Percentiles rank a stretch among this genome's conserved stretches.
phyloP scores from a whole-genome alignment of 108 stramenopile species.

The Skeletonema marinoi region DNA sequence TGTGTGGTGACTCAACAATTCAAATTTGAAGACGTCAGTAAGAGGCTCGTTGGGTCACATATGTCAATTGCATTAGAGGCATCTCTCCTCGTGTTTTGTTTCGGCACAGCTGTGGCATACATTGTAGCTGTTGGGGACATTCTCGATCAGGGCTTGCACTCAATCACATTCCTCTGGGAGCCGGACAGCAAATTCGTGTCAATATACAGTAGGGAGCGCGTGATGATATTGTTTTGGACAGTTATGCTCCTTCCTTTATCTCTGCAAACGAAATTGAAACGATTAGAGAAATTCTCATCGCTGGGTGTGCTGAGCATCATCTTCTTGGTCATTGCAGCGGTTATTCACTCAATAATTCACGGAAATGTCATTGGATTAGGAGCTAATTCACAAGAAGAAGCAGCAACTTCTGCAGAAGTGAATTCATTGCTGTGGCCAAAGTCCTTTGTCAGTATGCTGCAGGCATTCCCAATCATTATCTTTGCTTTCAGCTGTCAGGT shows the following conservation, averaged over 20 bases:
- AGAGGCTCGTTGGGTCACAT: slow-evolving; percentile 47
- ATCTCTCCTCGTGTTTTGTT: slow-evolving; percentile 72
- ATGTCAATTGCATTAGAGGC: slow-evolving; percentile 53
- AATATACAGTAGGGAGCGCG: slow-evolving; percentile 20
- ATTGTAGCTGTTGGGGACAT: slow-evolving; percentile 85
- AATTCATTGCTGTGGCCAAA: slow-evolving; percentile 52
- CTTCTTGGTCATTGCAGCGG: slow-evolving; percentile 67
- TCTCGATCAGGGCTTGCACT: slow-evolving; percentile 52
- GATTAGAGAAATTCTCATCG: slow-evolving; percentile 62
- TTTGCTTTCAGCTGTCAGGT: slow-evolving; percentile 88
- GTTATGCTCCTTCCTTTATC: slow-evolving; percentile 74
- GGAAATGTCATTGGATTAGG: slow-evolving; percentile 7
- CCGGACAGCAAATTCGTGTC: slow-evolving; percentile 20
- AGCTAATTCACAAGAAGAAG: neutral
- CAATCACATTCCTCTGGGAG: slow-evolving; percentile 7
- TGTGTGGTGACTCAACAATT: slow-evolving; percentile 41
- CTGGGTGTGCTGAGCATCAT: slow-evolving; percentile 73
- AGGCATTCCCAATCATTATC: slow-evolving; percentile 81
- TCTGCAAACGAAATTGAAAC: slow-evolving; percentile 59
- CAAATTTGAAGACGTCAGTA: slow-evolving; percentile 70
- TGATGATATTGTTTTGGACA: slow-evolving; percentile 64
- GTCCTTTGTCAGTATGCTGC: slow-evolving; percentile 47
- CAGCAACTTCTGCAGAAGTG: neutral
- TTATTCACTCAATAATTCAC: slow-evolving; percentile 59
- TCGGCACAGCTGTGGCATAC: slow-evolving; percentile 65